Evolutionary conservation across 1,284 basidiomycete species (phyloP).

Genomic region (Microbotryum silenes-acaulis): DNA sequence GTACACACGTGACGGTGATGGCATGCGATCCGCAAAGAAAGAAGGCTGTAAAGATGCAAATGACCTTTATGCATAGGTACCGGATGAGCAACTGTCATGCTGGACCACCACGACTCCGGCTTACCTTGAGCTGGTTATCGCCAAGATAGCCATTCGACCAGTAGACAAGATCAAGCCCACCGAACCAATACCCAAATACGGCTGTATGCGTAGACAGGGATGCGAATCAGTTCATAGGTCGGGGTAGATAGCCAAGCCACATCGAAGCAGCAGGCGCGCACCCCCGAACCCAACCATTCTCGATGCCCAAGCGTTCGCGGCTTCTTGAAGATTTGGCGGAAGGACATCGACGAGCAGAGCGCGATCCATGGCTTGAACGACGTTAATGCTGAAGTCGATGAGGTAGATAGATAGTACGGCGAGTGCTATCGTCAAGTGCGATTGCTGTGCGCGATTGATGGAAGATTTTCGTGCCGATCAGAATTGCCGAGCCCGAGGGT

Average conservation of each 20-base stretch:
- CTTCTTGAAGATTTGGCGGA: conserved; percentile 60
- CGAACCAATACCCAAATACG: conserved; percentile 34
- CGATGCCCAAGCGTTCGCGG: conserved; percentile 91
- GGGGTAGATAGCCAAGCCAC: not conserved
- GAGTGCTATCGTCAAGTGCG: conserved; percentile 59
- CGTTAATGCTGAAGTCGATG: conserved; percentile 91
- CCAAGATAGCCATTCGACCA: conserved; percentile 51
- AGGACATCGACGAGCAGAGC: conserved; percentile 62
- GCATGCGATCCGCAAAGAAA: conserved; percentile 46
- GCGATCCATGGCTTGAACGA: conserved; percentile 77
- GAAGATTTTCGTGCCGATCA: not conserved
- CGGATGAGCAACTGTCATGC: not conserved
- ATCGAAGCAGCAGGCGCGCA: not conserved
- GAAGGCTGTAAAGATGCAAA: conserved; percentile 47
- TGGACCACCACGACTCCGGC: not conserved
- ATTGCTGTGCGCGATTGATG: conserved; percentile 46
- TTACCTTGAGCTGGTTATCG: conserved; percentile 59
- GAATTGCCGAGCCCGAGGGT: not conserved
- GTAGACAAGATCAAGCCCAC: conserved; percentile 30
- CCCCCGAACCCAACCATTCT: conserved; percentile 55
- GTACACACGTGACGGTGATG: conserved; percentile 58
- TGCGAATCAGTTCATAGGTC: not conserved
- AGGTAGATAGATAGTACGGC: conserved; percentile 79
- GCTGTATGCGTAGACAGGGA: not conserved
- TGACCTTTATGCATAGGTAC: conserved; percentile 41